Base-by-base conservation (phyloP, 768 basidiomycete genomes). In the Rhodotorula paludigena region DNA sequence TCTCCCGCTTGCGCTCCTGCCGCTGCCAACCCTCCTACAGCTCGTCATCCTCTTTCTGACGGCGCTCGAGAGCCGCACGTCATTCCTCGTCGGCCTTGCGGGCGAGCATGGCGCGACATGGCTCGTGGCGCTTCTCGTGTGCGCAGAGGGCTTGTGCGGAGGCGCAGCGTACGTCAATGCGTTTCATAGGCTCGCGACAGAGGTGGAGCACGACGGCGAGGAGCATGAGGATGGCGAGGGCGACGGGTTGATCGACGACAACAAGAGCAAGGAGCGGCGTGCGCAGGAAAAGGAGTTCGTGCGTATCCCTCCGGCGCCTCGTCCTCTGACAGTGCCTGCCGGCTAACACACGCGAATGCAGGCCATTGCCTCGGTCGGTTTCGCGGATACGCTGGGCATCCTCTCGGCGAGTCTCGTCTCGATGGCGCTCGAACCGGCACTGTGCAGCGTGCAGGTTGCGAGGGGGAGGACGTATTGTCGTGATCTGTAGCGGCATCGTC, bases 131-230 rank as follows among this genome's bases (percentile, higher is more conserved):
- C 44, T 84, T 18, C 82, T 96, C 53, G 86, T 99, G 74, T 85
- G 88, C 69, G 67, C 90, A 14, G 94, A 99, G 77, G 94, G 94
- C 5, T 82, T 96, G 51, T 94, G 91, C 71, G 94, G 94, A 38
- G 94, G 94, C 9, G 82, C 88, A 18, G 91, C 90, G 23, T 97
- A 96, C 73, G 91, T 93, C 56, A 92, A 90, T 74, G 89, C 87
- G 16, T 93, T 88, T 78, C 90, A 89, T 77, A 85, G 84, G 48
- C 82, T 92, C 63, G 92, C 89, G 35, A 88, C 89, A 71, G 54
- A 63, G 18, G 57, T 53, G 0, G 66, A 64, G 52, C 63, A 54
- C n/a, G 69, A 52, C 5, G 88, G 89, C 72, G 81, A 80, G 7
- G 83, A 82, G 11, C 81, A 84, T 66, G 77, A 44, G 15, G 82